phyloP scores from a whole-genome alignment of 2,329 filamentous ascomycete genomes.

The Rutstroemia sp. region DNA sequence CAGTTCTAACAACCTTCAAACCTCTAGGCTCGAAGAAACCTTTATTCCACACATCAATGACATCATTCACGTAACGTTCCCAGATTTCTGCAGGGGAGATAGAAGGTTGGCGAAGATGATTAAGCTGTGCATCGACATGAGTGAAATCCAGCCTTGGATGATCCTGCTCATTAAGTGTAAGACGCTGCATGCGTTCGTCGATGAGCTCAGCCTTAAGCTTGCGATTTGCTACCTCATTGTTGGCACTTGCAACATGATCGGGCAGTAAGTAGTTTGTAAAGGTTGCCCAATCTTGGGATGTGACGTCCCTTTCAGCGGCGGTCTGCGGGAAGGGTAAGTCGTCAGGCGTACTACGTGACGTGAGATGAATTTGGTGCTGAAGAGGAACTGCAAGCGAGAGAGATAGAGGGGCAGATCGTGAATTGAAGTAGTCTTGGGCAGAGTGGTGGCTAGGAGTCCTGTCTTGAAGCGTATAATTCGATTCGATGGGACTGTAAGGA shows the following conservation, averaged over 20 bases:
- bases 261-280: constrained; percentile 52
- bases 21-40: constrained; percentile 47
- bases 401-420: constrained; percentile 24
- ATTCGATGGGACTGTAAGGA: constrained; percentile 17
- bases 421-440: constrained; percentile 24
- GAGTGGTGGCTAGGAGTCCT: constrained; percentile 4
- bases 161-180: constrained; percentile 17
- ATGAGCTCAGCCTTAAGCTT: constrained; percentile 40
- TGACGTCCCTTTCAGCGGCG: constrained; percentile 35
- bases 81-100: constrained; percentile 9
- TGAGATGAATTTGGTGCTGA: constrained; percentile 14
- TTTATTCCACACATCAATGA: constrained; percentile 48
- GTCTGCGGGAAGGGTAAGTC: constrained; percentile 19
- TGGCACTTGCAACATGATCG: constrained; percentile 36
- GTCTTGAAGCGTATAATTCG: constrained; percentile 13
- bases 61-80: constrained; percentile 32
- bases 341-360: constrained; percentile 11
- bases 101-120: constrained; percentile 23
- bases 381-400: constrained; percentile 23
- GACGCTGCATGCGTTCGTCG: constrained; percentile 22
- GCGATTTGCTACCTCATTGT: constrained; percentile 41
- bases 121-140: constrained; percentile 37
- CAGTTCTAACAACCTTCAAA: constrained; percentile 38
- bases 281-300: constrained; percentile 48
- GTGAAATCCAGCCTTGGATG: constrained; percentile 23